These are phyloP conservation scores for Chlorophyllum brunneum DNA, from an alignment of 768 basidiomycete species.

Conservation along the genomic window DNA sequence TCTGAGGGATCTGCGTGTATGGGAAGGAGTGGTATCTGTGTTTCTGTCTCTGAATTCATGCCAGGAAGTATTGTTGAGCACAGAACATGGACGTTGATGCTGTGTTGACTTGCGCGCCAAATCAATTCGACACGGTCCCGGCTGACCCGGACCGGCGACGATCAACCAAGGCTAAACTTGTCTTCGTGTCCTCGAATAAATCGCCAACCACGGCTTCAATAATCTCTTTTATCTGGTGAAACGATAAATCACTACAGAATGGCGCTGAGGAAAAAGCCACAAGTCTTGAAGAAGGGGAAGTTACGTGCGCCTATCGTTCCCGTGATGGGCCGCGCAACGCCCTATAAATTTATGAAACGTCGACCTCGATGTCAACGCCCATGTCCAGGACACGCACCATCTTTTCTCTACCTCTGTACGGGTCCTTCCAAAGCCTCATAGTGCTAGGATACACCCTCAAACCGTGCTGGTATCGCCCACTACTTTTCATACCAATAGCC, in stretches of 20 bases:
- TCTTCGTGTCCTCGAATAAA: too few species aligned
- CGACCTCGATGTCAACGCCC: neutral
- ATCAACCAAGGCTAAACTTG: too few species aligned
- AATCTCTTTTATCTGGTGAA: too few species aligned
- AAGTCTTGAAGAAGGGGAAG: too few species aligned
- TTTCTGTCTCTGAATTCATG: slow-evolving; percentile 4
- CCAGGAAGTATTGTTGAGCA: neutral
- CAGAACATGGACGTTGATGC: neutral
- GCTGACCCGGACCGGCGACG: too few species aligned
- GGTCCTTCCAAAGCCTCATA: neutral
- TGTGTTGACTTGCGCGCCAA: neutral
- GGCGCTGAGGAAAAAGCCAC: too few species aligned
- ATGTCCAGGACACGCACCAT: slow-evolving; percentile 3
- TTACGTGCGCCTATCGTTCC: too few species aligned
- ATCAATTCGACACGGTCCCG: neutral
- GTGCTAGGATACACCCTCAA: slow-evolving; percentile 1
- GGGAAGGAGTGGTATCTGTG: slow-evolving; percentile 8
- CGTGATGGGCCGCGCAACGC: too few species aligned
- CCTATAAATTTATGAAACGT: neutral
- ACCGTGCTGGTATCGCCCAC: slow-evolving; percentile 7
- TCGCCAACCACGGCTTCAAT: too few species aligned
- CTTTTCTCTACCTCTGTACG: slow-evolving; percentile 6
- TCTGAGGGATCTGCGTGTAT: neutral
- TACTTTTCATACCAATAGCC: slow-evolving; percentile 14
- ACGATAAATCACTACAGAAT: too few species aligned